Base-by-base conservation (phyloP, 2,329 filamentous ascomycete species). In the Botryotinia narcissicola region DNA sequence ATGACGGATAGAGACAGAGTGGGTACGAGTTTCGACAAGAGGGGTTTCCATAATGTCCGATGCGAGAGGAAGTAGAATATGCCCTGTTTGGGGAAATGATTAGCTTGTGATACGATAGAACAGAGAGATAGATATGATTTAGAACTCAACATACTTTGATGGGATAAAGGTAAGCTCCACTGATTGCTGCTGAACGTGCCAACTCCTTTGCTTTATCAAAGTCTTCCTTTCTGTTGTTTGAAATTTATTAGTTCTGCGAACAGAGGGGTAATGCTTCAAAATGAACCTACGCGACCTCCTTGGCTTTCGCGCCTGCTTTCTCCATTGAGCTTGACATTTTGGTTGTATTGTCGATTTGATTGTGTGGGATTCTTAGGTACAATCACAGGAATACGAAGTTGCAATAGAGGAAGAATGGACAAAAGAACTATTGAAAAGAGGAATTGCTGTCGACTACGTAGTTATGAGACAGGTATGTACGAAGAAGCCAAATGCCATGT, bases 91-190 rank as follows among this genome's bases (percentile, higher is more conserved):
- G 16, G 69, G 66, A 69, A 75, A 32, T 22, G 22, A 25, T 74
- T 57, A 74, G 57, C 32, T 70, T 44, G 75, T 76, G 70, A 76
- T 71, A 57, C 51, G 64, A 12, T 68, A 66, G 25, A 48, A 71
- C 40, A 61, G 64, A 57, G 57, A 73, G 44, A 37, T 42, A n/a
- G 18, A 32, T 51, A 6, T 51, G 37, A 37, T n/a, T 46, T 25
- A 10, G 16, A 54, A 22, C 44, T 9, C 35, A 32, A 71, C 75
- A 46, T 80, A 87, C 86, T 85, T 88, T 94, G 83, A 98, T 86
- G 40, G 95, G 95, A 83, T 97, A 98, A 76, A 97, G 83, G 81
- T 96, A 97, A 37, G 94, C 89, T 68, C 90, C 89, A 76, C 94
- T 97, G 78, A 86, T 89, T 70, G 90, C 88, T 46, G 93, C 93